Evolutionary conservation across 495 filamentous ascomycete genomes (phyloP).

Genomic region (Talaromyces stipitatus): DNA sequence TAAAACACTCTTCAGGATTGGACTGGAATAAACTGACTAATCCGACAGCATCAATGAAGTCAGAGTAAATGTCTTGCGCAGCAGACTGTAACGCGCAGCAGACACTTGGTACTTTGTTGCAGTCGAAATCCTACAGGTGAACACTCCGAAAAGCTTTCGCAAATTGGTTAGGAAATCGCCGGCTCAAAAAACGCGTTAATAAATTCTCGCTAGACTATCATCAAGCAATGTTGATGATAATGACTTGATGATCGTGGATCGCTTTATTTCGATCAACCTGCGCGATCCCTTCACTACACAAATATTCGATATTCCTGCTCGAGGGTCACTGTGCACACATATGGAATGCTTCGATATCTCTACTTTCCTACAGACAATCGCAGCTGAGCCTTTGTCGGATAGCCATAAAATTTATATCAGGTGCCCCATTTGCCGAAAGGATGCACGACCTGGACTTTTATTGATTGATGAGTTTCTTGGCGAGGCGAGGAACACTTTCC

Average conservation of each 20-base stretch:
- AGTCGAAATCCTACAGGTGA: conserved; percentile 54
- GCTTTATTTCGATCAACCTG: conserved; percentile 61
- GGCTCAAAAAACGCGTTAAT: conserved; percentile 21
- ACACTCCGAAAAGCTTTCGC: conserved; percentile 42
- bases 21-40: too few species aligned
- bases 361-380: conserved; percentile 63
- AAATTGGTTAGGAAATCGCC: conserved; percentile 22
- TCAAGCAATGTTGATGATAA: conserved; percentile 45
- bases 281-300: conserved; percentile 65
- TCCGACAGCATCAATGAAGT: conserved; percentile 47
- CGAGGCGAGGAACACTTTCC: conserved; percentile 44
- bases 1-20: too few species aligned
- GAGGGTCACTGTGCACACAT: conserved; percentile 56
- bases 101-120: conserved; percentile 49
- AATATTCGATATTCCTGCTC: conserved; percentile 62
- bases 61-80: conserved; percentile 21
- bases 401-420: conserved; percentile 67
- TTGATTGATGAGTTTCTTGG: conserved; percentile 63
- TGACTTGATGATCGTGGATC: conserved; percentile 56
- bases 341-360: conserved; percentile 85
- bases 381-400: conserved; percentile 35
- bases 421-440: conserved; percentile 70
- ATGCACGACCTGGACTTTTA: conserved; percentile 65
- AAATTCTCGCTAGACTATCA: conserved; percentile 32
- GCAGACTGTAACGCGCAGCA: neutral